A percentile compares a stretch with the other conserved stretches of the same genome.
Conservation (phyloP, 1,284 basidiomycete genomes). For the Lentinula novae-zelandiae region DNA sequence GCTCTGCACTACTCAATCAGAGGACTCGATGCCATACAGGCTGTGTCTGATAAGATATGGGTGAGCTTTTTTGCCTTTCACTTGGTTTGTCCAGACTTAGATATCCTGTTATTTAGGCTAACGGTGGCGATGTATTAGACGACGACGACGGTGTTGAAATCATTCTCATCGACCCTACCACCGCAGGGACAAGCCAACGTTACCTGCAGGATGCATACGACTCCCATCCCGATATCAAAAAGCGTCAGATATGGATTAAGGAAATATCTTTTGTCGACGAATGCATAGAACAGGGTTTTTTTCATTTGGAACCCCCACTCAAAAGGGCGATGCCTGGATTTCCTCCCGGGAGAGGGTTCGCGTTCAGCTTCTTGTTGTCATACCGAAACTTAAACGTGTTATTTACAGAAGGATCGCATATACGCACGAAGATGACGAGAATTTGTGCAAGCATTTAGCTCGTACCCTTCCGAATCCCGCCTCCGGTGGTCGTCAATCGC, state of each 20-base stretch:
- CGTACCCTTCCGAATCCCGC: slow-evolving; percentile 1
- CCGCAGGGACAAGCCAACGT: not conserved
- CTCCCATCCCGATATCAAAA: slow-evolving; percentile 3
- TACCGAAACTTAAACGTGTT: not conserved
- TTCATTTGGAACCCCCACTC: not conserved
- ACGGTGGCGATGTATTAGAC: slow-evolving; percentile 9
- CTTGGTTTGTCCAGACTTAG: not conserved
- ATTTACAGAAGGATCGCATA: slow-evolving; percentile 9
- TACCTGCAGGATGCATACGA: slow-evolving; percentile 6
- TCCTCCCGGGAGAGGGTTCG: slow-evolving; percentile 11
- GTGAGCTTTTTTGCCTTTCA: not conserved
- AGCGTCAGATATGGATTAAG: slow-evolving; percentile 7
- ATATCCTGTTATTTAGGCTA: not conserved
- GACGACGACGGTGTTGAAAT: slow-evolving; percentile 8
- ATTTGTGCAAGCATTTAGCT: slow-evolving; percentile 11
- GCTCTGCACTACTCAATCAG: not conserved
- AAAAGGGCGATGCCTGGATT: slow-evolving; percentile 10
- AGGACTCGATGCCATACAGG: not conserved
- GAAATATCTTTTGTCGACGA: slow-evolving; percentile 10
- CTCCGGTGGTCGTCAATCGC: slow-evolving; percentile 7
- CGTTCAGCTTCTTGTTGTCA: not conserved
- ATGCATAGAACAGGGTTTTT: not conserved
- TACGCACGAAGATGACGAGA: slow-evolving; percentile 7
- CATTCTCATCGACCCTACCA: slow-evolving; percentile 3
- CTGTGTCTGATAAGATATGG: not conserved